These are phyloP conservation scores for Hura crepitans DNA, from an alignment of 441 rosid species.

Conservation along the genomic window DNA sequence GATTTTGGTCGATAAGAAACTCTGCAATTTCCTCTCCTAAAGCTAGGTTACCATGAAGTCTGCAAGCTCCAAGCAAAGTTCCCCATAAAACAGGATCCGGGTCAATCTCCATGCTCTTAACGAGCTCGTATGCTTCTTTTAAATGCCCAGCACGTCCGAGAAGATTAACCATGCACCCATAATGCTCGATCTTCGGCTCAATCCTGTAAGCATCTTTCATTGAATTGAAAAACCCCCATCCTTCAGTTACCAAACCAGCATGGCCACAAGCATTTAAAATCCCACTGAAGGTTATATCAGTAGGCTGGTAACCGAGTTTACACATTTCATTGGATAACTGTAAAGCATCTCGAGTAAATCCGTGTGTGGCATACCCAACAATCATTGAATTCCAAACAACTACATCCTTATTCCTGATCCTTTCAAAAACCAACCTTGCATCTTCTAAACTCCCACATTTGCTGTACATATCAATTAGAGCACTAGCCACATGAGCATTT, in stretches of 20 bases:
- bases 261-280: slow-evolving; percentile 63
- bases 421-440: slow-evolving; percentile 48
- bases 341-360: slow-evolving; percentile 44
- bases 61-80: slow-evolving; percentile 55
- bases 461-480: slow-evolving; percentile 59
- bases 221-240: slow-evolving; percentile 40
- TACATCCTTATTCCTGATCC: slow-evolving; percentile 42
- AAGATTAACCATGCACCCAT: slow-evolving; percentile 65
- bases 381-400: slow-evolving; percentile 70
- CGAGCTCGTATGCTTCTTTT: slow-evolving; percentile 52
- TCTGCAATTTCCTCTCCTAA: slow-evolving; percentile 53
- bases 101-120: slow-evolving; percentile 41
- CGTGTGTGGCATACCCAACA: slow-evolving; percentile 52
- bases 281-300: slow-evolving; percentile 61
- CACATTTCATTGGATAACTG: slow-evolving; percentile 44
- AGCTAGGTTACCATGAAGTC: slow-evolving; percentile 38
- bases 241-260: slow-evolving; percentile 63
- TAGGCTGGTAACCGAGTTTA: slow-evolving; percentile 49
- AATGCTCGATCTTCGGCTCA: slow-evolving; percentile 59
- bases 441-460: slow-evolving; percentile 65
- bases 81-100: slow-evolving; percentile 59
- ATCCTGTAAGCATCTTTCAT: slow-evolving; percentile 46
- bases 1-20: slow-evolving; percentile 36
- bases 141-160: slow-evolving; percentile 52
- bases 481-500: slow-evolving; percentile 49